A percentile compares a stretch with the other conserved stretches of the same genome.
phyloP scores from a whole-genome alignment of 1,139 yeast genomes.

The Saccharomyces pastorianus region DNA sequence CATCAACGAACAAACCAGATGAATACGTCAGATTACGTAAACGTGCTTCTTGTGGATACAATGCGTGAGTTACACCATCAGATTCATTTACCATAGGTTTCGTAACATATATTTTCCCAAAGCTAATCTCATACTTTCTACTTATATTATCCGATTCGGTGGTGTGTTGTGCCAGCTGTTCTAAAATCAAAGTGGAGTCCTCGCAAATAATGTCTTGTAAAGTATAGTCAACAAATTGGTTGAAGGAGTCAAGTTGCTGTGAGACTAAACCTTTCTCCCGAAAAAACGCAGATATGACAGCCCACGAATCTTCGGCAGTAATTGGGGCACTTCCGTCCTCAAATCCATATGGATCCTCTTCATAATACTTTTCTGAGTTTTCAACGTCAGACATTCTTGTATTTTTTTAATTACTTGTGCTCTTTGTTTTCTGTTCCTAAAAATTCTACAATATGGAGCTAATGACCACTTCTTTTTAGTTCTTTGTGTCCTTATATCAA shows the following conservation, averaged over 20 bases:
- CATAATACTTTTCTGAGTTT: slow-evolving; percentile 28
- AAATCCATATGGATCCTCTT: slow-evolving; percentile 58
- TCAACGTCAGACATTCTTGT: slow-evolving; percentile 4
- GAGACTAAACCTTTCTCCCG: slow-evolving; percentile 95
- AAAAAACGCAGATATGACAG: slow-evolving; percentile 91
- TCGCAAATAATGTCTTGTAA: slow-evolving; percentile 96
- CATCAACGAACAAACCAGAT: slow-evolving; percentile 91
- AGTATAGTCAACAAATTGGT: slow-evolving; percentile 93
- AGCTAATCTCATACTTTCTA: slow-evolving; percentile 87
- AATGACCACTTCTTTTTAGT: neutral
- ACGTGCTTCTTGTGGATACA: slow-evolving; percentile 98
- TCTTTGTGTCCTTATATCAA: neutral
- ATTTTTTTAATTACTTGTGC: neutral
- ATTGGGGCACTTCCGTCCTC: slow-evolving; percentile 60
- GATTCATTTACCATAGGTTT: slow-evolving; percentile 98
- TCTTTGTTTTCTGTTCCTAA: neutral
- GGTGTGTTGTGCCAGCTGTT: slow-evolving; percentile 97
- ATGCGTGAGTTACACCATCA: slow-evolving; percentile 97
- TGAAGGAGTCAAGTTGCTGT: slow-evolving; percentile 95
- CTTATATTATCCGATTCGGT: slow-evolving; percentile 83
- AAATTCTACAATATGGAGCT: neutral
- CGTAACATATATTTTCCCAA: slow-evolving; percentile 93
- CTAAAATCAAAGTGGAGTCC: slow-evolving; percentile 86
- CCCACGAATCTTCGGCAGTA: slow-evolving; percentile 98
- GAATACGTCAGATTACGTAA: slow-evolving; percentile 92